Base-by-base conservation (phyloP, 2,329 filamentous ascomycete species). In the Colletotrichum cuscutae region DNA sequence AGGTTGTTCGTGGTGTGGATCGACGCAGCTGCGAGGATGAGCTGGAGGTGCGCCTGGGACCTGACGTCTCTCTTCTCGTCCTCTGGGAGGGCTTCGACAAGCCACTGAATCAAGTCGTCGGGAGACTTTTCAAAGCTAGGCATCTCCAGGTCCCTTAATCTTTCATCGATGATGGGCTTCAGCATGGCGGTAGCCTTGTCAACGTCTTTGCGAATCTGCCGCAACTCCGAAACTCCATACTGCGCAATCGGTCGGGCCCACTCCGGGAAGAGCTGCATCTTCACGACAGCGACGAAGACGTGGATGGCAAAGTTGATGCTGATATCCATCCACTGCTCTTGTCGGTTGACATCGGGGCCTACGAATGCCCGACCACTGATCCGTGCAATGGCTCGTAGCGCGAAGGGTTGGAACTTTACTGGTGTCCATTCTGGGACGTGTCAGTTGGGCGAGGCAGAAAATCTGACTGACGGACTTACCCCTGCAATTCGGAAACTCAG, bases 361-460 rank as follows among this genome's bases (percentile, higher is more conserved):
- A 90, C 84, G 74, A 90, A 90, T 5, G 87, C 84, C 24, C 85
- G 82, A 1, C 89, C 87, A 30, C 87, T 89, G 26, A 91, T 76
- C 2, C 88, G 85, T 7, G 89, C 86, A 12, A 91, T 81, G 4
- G 86, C 82, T 26, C 86, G 82, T 2, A 90, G 81, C 56, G 88
- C 81, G 69, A 89, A 86, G 0, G 85, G 84, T 49, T 89, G 87
- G 75, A 89, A 84, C 75, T 84, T 86, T 63, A 89, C 84, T 0
- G 87, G 77, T 1, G 86, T 89, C 89, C 89, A 90, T 73, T 90
- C 88, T 86, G 66, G 52, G 52, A 15, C n/a, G 19, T 26, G 65
- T 74, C 54, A 73, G 73, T 57, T 11, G 7, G 24, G 63, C 15
- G 37, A 26, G 15, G n/a, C n/a, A 6, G 6, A 22, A 24, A 58